Base-by-base conservation (phyloP, 164 flowering plant species). In the Nelumbo lutea region DNA sequence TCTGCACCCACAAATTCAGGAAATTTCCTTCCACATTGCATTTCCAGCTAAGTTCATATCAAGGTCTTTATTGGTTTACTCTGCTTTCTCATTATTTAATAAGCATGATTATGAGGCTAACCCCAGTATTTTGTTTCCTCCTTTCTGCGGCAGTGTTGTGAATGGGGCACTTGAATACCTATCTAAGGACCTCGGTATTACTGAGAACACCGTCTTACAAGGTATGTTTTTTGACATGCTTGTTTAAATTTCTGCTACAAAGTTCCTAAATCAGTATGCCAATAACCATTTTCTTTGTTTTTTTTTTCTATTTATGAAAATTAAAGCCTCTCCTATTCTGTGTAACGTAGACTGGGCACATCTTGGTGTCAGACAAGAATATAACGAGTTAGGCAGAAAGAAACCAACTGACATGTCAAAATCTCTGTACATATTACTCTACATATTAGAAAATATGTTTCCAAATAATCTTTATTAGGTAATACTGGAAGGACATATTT, bases 121-220 rank as follows among this genome's bases (percentile, higher is more conserved):
- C 39, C 50, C 27, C 41, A 51, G 47, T 4, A 59, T 27, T 9
- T 3, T 38, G 15, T 72, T 14, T 27, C 66, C 27, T 62, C 38
- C 40, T 47, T 70, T 60, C 62, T 62, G n/a, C 42, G 75, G 76
- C 85, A 96, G 99, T 82, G 99, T 96, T 74, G 98, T 96, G 64
- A 96, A 96, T 84, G 99, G 99, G 64, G 96, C 99, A 61, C 91
- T 96, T 65, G 95, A 93, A 72, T 96, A 90, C 81, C 96, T 96
- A 27, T 70, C 99, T 10, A 86, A 79, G 81, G 99, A 96, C 83
- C 96, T 96, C 62, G 98, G 91, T 46, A 93, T 96, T 78, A 79
- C 83, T 72, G 91, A 90, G 70, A 89, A 88, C 72, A 70, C 91
- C 65, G 98, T 88, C 5, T 48, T 86, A 67, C 97, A 96, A 86